Evolutionary conservation across 2,329 filamentous ascomycete species (phyloP), one percentile per base, ranked within the genome.

Genomic region (Ophiostoma tasmaniense): DNA sequence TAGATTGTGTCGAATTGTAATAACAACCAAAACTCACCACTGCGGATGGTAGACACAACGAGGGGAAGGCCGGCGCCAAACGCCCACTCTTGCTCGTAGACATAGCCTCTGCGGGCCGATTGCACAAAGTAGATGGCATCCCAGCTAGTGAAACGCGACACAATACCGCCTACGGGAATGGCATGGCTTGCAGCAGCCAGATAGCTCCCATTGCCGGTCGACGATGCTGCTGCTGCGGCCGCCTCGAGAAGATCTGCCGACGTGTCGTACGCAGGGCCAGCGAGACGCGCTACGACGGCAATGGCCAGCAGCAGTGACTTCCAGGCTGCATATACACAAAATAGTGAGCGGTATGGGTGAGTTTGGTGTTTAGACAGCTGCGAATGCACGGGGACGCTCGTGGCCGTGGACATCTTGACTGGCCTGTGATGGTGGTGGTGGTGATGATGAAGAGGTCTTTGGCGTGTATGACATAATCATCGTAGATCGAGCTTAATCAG

Each of bases 81-180:
- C 0, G 91, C 92, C 91, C 91, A 95, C 78, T 94, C 90, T 79
- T 95, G 92, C 79, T 96, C 92, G 76, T 87, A 90, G 13, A 88
- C 68, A 73, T 92, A 88, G 42, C 89, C 90, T 13, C 85, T 81
- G 59, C 82, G 82, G 4, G 90, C 85, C 62, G 82, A 77, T 72
- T 87, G 83, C 70, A 89, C 80, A 75, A 89, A 94, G 77, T 94
- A 95, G 73, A 96, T 82, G 39, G 89, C 90, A 77, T 96, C 92
- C 92, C 92, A 96, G 76, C 90, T 84, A 7, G 88, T 87, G 70
- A 95, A 80, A 61, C 86, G 86, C 42, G 82, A 78, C 17, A 81
- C 78, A 1, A 89, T 74, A 71, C 66, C 66, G 20, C 68, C 67
- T 78, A 64, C 52, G 2, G 67, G 61, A 39, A 70, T 62, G 42